Percentiles rank a stretch among this genome's conserved stretches.
Conservation (phyloP, 1,284 basidiomycete genomes). For the Boletus semigastroideus region DNA sequence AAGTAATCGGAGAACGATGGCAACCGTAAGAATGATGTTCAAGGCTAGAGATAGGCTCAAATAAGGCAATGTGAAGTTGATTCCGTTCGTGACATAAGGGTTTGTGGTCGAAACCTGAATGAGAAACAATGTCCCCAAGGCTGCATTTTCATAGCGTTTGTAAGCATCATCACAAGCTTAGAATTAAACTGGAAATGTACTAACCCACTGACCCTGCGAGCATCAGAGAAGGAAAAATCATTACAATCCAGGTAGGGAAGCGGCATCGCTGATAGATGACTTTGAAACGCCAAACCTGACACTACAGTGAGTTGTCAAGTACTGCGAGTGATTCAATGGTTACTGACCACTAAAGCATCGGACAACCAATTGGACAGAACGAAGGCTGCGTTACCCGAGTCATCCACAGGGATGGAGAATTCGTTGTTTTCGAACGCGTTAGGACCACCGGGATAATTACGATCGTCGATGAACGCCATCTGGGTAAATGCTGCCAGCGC, state of each 20-base stretch:
- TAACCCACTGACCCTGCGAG: conserved; percentile 14
- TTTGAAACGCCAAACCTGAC: conserved; percentile 32
- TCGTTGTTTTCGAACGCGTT: conserved; percentile 13
- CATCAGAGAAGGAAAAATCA: conserved; percentile 21
- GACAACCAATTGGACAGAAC: conserved; percentile 25
- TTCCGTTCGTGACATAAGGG: conserved; percentile 9
- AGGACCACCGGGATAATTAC: conserved; percentile 32
- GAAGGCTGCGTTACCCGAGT: conserved; percentile 11
- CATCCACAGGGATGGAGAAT: conserved; percentile 19
- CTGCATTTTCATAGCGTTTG: background rate
- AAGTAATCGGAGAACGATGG: conserved; percentile 25
- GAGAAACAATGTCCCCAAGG: conserved; percentile 8
- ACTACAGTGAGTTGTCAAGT: background rate
- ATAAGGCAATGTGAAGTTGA: conserved; percentile 25
- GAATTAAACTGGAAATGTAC: background rate
- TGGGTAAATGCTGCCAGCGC: conserved; percentile 22
- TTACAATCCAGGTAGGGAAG: conserved; percentile 12
- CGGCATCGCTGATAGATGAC: conserved; percentile 19
- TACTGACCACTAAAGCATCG: conserved; percentile 30
- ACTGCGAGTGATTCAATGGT: too few relatives aligned
- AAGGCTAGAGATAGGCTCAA: conserved; percentile 20
- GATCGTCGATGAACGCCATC: conserved; percentile 33
- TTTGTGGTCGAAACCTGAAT: conserved; percentile 19
- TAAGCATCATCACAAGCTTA: background rate
- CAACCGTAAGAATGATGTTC: conserved; percentile 26